Base-by-base conservation (phyloP, 1,139 yeast genomes). In the Candida mesenterica region DNA sequence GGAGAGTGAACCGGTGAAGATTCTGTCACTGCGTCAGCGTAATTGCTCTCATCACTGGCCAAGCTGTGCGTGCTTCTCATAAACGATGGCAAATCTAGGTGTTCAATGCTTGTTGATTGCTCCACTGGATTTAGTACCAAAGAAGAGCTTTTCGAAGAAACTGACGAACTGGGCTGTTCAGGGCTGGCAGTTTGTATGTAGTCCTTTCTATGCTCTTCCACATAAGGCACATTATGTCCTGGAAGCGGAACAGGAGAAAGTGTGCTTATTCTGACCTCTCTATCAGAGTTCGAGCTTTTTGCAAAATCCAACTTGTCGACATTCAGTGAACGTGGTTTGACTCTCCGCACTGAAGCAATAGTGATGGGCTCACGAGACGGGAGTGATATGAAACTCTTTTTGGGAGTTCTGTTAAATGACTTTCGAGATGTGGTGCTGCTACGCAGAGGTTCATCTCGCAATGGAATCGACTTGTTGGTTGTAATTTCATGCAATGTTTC, bases 351-450 rank as follows among this genome's bases (percentile, higher is more conserved):
- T 12, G 48, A 23, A 8, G 39, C 38, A 15, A 48, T 55, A 4
- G 60, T 52, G 23, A 68, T 55, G 1, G 74, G 73, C 32, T 65
- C 72, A 27, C 69, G 49, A 4, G 67, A 53, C 1, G 74, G 74
- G n/a, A 68, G 43, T 0, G 72, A 68, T 2, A 59, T 54, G 1
- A 72, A 62, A 18, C 63, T 57, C 29, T 68, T 46, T 32, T 55
- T 59, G 4, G 68, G 64, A 3, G 66, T 58, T 33, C 57, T 59
- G 17, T 41, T 25, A 4, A 33, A 22, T 10, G 34, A 28, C 5
- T 23, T 31, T 12, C 30, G 4, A 4, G 20, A n/a, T 7, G 5
- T 24, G 5, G 14, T 13, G 14, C 26, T 24, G 12, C n/a, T n/a
- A 24, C 20, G 9, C 12, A n/a, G 23, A 15, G 36, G 29, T 18